phyloP scores from a whole-genome alignment of 2,329 filamentous ascomycete species.

The Sclerotinia nivalis region DNA sequence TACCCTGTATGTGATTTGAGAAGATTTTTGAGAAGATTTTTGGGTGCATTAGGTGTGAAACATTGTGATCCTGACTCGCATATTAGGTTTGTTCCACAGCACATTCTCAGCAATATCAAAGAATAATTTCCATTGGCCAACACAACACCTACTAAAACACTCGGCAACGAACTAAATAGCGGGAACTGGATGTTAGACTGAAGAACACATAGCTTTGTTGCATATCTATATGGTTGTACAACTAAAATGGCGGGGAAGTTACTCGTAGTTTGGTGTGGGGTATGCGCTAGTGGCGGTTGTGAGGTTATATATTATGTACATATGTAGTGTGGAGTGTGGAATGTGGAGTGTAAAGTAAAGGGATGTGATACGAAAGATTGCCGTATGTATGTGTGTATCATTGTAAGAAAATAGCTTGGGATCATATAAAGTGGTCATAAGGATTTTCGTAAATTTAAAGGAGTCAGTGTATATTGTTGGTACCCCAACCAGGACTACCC shows the following conservation, averaged over 20 bases:
- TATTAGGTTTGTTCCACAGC: not conserved
- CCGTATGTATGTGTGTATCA: not conserved
- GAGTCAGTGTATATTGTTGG: too few relatives aligned
- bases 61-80: not conserved
- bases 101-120: not conserved
- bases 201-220: not conserved
- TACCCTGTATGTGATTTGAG: constrained; percentile 17
- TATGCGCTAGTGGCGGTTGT: not conserved
- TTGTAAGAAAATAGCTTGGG: not conserved
- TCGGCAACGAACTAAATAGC: not conserved
- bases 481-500: too few relatives aligned
- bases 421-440: not conserved
- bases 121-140: not conserved
- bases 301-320: not conserved
- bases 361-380: not conserved
- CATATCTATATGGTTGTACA: not conserved
- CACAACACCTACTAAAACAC: not conserved
- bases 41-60: not conserved
- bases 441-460: too few relatives aligned
- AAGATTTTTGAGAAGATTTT: not conserved
- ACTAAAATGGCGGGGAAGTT: not conserved
- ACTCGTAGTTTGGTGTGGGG: not conserved
- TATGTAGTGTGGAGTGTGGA: not conserved
- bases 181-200: constrained; percentile 10
- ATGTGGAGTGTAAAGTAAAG: not conserved